Percentiles rank a stretch among this genome's conserved stretches.
These are phyloP conservation scores for Persicaria maculosa DNA, from an alignment of 148 eudicot genomes.

Conservation along the genomic window DNA sequence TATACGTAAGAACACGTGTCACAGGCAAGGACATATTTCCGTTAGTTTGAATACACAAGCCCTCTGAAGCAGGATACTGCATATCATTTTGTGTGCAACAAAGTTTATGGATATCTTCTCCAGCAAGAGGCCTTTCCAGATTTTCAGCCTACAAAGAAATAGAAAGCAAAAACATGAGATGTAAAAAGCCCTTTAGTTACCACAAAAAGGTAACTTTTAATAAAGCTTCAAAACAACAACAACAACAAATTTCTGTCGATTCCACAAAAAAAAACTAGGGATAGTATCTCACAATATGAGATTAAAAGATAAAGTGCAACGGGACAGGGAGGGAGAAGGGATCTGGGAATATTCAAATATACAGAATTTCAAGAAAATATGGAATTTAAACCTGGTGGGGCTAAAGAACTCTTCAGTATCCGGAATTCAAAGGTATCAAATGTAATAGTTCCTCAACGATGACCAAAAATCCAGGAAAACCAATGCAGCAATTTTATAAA, in stretches of 20 bases:
- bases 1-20: slow-evolving; percentile 35
- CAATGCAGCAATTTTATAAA: not conserved
- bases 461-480: no score
- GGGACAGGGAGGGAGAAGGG: not conserved
- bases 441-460: not conserved
- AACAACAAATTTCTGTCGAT: not conserved
- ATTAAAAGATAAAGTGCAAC: not conserved
- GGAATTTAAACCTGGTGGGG: not conserved
- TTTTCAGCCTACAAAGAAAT: no score
- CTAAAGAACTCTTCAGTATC: not conserved
- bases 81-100: slow-evolving; percentile 32
- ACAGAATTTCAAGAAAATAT: not conserved
- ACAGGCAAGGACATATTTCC: slow-evolving; percentile 34
- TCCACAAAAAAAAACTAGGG: not conserved
- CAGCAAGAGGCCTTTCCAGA: slow-evolving; percentile 36
- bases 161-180: no score
- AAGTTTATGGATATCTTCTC: slow-evolving; percentile 34
- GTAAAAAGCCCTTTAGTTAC: not conserved
- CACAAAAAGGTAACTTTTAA: not conserved
- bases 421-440: not conserved
- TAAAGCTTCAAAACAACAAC: not conserved
- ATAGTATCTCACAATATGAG: no score
- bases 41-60: slow-evolving; percentile 25
- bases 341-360: not conserved
- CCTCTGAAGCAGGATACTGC: slow-evolving; percentile 25